Base-by-base conservation (phyloP, 345 rosid genomes). In the Camelina hispida region DNA sequence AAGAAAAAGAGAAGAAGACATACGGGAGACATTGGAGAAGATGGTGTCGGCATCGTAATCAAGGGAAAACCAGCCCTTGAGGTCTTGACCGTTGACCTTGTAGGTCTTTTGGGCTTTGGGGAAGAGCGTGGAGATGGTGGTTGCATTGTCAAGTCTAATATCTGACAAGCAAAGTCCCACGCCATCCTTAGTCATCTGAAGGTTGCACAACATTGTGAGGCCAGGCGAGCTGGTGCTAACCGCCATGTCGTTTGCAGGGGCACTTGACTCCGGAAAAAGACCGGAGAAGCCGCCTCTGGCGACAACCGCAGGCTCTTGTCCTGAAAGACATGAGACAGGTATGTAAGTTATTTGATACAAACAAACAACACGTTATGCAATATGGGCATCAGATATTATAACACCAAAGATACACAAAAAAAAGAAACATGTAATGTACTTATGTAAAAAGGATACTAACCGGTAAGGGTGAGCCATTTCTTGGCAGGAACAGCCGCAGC, bases 271-370 rank as follows among this genome's bases (percentile, higher is more conserved):
- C 0, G 99, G 99, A 64, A 88, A 87, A 11, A 88, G 58, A 57
- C 99, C 97, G 0, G 97, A 85, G 66, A 88, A 87, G 23, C 99
- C 97, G 0, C 97, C 99, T 2, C 93, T 88, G 0, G 97, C 97
- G 17, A 90, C 74, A 15, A 51, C 66, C 18, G 76, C 73, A 18
- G 97, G 97, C 20, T 76, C 58, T 43, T 67, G 6, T 9, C 98
- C 98, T 94, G 85, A 62, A 72, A 43, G 4, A 61, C 67, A 61
- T 4, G 5, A 34, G 2, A 35, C 20, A 43, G 12, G 48, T 3
- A 23, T 32, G 34, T 2, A 25, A 3, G 48, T 35, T 44, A 11
- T 60, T 43, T 28, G 10, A 17, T 6, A 57, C 56, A 61, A 43
- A 65, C 71, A 74, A 35, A 22, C 34, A 56, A 67, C 54, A 60